phyloP scores from a whole-genome alignment of 331 rosid species.

The Malus hybrid region DNA sequence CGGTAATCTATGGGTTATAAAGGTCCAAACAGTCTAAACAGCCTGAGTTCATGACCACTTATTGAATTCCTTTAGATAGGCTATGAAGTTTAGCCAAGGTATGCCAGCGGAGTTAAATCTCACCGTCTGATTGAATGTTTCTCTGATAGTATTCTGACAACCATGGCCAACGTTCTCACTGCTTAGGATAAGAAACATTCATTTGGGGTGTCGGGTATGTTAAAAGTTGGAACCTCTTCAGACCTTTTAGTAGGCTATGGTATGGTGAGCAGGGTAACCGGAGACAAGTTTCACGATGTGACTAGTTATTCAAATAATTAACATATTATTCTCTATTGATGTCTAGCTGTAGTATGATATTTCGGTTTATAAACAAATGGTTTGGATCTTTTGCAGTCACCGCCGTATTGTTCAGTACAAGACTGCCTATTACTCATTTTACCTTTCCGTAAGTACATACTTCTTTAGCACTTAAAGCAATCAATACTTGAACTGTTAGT shows the following conservation, averaged over 20 bases:
- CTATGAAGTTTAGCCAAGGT: neutral
- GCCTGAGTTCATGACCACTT: neutral
- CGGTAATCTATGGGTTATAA: neutral
- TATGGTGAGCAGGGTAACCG: neutral
- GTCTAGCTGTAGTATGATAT: neutral
- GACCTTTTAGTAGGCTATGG: neutral
- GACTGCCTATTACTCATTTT: slow-evolving; percentile 87
- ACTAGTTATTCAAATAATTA: neutral
- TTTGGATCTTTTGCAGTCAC: slow-evolving; percentile 57
- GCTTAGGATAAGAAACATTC: neutral
- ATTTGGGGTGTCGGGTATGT: neutral
- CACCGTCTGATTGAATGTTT: neutral
- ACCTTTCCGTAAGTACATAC: slow-evolving; percentile 66
- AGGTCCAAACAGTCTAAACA: neutral
- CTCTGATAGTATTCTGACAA: neutral
- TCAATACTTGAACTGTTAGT: neutral
- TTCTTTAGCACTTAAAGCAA: neutral
- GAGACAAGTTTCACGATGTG: neutral
- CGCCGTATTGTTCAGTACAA: slow-evolving; percentile 90
- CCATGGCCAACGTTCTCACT: neutral
- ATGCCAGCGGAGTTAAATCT: neutral
- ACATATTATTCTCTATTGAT: neutral
- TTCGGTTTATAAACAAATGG: neutral
- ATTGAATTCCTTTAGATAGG: neutral
- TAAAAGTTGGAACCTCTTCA: neutral